Percentiles rank a stretch among this genome's conserved stretches.
Evolutionary conservation across 2,329 filamentous ascomycete species (phyloP).

Genomic region (Colletotrichum cordylinicola): DNA sequence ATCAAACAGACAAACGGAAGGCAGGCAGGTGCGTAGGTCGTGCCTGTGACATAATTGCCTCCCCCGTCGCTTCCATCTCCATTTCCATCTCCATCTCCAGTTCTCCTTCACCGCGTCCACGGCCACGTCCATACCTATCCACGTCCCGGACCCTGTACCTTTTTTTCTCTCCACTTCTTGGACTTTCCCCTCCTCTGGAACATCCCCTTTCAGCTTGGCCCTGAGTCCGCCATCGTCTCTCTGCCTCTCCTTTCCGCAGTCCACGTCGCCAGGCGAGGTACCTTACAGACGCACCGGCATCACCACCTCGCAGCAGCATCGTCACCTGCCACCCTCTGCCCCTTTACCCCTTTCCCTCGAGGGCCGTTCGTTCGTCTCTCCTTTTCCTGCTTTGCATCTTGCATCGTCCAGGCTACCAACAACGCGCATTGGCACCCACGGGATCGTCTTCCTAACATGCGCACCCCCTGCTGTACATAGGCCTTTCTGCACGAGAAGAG

Average conservation of each 20-base stretch:
- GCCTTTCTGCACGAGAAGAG: constrained; percentile 8
- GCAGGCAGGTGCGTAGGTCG: neutral
- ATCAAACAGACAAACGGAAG: neutral
- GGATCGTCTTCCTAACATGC: constrained; percentile 10
- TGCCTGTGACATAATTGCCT: neutral
- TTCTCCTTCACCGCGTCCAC: neutral
- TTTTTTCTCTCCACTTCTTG: neutral
- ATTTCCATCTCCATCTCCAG: neutral
- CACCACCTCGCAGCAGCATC: neutral
- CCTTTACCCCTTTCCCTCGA: neutral
- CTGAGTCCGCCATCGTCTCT: neutral
- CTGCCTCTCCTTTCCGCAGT: neutral
- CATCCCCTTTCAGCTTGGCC: neutral
- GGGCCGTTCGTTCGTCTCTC: neutral
- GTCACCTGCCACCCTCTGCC: neutral
- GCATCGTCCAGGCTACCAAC: neutral
- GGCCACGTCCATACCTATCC: neutral
- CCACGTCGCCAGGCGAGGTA: neutral
- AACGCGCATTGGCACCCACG: constrained; percentile 10
- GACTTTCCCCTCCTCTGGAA: neutral
- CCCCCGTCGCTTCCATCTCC: neutral
- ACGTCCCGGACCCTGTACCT: neutral
- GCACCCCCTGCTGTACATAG: constrained; percentile 9
- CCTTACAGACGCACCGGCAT: neutral
- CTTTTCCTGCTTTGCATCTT: neutral